These are phyloP conservation scores for Cytospora schulzeri DNA, from an alignment of 2,329 filamentous ascomycete species.

Conservation along the genomic window DNA sequence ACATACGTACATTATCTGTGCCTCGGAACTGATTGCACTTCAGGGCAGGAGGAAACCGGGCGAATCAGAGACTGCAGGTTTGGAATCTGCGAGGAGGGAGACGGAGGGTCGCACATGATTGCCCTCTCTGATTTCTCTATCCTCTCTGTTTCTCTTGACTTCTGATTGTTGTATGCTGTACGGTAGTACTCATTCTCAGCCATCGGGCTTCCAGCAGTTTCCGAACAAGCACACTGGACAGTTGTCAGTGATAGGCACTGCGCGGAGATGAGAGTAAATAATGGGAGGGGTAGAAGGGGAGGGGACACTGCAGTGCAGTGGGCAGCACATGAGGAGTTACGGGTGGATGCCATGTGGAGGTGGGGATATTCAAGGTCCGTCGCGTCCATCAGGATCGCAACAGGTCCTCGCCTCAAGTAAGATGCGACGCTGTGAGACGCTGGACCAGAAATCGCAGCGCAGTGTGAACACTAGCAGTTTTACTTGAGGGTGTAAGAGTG, in stretches of 20 bases:
- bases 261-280: background rate
- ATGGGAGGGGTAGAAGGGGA: background rate
- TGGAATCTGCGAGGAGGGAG: background rate
- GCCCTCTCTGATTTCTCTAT: background rate
- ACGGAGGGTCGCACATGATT: conserved; percentile 7
- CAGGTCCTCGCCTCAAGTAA: conserved; percentile 15
- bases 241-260: background rate
- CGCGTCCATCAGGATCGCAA: background rate
- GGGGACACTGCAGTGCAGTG: too few species aligned
- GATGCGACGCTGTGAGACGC: conserved; percentile 12
- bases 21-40: conserved; percentile 21
- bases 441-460: background rate
- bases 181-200: background rate
- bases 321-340: background rate
- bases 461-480: background rate
- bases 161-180: background rate
- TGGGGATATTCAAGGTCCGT: background rate
- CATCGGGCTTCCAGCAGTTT: background rate
- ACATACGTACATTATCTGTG: conserved; percentile 11
- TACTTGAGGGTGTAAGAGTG: background rate
- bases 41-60: conserved; percentile 18
- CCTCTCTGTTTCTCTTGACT: background rate
- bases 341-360: conserved; percentile 6
- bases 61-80: conserved; percentile 6
- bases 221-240: background rate